Percentiles rank a stretch among this genome's conserved stretches.
These are phyloP conservation scores for Melastoma candidum DNA, from an alignment of 441 rosid genomes.

Conservation along the genomic window DNA sequence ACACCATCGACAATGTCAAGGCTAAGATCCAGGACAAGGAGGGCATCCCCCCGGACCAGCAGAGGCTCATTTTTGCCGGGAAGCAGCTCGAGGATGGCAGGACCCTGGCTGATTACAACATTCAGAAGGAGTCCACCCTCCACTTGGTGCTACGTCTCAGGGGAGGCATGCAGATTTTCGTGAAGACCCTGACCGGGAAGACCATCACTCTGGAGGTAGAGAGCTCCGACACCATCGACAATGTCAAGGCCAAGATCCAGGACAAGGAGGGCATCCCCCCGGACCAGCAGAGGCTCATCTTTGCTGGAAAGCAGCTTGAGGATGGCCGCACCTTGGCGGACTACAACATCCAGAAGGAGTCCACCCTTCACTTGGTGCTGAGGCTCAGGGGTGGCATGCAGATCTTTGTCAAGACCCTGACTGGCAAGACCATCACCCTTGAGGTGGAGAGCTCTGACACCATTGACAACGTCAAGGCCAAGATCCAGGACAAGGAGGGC, in stretches of 20 bases:
- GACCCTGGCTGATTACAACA: no score
- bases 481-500: slow-evolving; percentile 32
- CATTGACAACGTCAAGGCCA: slow-evolving; percentile 26
- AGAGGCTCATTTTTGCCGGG: no score
- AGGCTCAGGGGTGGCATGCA: slow-evolving; percentile 23
- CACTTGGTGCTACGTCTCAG: no score
- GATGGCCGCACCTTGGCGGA: slow-evolving; percentile 23
- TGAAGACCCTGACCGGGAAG: slow-evolving; percentile 14
- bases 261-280: no score
- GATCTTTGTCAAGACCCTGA: slow-evolving; percentile 7
- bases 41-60: no score
- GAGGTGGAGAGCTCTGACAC: slow-evolving; percentile 32
- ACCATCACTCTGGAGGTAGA: no score
- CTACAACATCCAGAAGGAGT: slow-evolving; percentile 26
- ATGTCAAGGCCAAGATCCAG: no score
- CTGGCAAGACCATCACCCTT: slow-evolving; percentile 20
- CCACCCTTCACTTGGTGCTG: slow-evolving; percentile 20
- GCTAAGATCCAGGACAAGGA: no score
- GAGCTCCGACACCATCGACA: no score
- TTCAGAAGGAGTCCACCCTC: no score
- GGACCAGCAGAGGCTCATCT: slow-evolving; percentile 22
- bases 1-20: no score
- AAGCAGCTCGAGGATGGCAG: no score
- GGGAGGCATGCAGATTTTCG: slow-evolving; percentile 24
- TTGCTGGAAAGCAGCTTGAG: slow-evolving; percentile 25